phyloP scores from a whole-genome alignment of 495 filamentous ascomycete genomes.

The Trichoderma orchidacearum region DNA sequence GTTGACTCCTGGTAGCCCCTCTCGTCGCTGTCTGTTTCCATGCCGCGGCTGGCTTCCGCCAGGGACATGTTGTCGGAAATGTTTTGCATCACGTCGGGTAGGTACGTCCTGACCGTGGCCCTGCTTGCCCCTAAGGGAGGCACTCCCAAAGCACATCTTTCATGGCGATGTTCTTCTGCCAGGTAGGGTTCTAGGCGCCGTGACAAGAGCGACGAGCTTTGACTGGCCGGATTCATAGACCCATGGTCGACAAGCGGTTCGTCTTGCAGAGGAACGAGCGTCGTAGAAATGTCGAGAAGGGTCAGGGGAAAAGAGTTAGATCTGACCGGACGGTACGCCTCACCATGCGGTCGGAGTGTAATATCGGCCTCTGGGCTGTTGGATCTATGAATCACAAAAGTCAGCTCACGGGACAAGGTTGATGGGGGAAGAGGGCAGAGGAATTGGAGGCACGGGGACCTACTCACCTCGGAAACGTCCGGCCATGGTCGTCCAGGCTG shows the following conservation, averaged over 20 bases:
- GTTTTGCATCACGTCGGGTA: neutral
- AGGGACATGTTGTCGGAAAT: neutral
- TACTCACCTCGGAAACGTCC: neutral
- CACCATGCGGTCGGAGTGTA: neutral
- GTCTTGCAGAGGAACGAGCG: neutral
- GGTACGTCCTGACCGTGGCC: neutral
- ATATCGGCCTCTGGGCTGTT: neutral
- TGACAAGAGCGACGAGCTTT: neutral
- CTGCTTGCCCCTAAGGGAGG: neutral
- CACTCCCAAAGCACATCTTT: neutral
- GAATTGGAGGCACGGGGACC: neutral
- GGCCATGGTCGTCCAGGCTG: neutral
- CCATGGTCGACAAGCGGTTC: neutral
- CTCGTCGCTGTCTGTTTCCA: neutral
- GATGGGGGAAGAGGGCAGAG: too few species aligned
- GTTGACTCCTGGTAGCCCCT: neutral
- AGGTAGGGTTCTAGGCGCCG: neutral
- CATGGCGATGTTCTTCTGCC: neutral
- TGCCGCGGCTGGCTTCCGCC: neutral
- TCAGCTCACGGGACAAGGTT: too few species aligned
- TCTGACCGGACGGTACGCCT: neutral
- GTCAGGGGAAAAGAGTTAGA: neutral
- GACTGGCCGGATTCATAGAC: neutral
- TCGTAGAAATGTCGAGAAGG: neutral
- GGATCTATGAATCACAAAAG: too few species aligned